phyloP scores from a whole-genome alignment of 495 filamentous ascomycete species.

The Aspergillus diversus region DNA sequence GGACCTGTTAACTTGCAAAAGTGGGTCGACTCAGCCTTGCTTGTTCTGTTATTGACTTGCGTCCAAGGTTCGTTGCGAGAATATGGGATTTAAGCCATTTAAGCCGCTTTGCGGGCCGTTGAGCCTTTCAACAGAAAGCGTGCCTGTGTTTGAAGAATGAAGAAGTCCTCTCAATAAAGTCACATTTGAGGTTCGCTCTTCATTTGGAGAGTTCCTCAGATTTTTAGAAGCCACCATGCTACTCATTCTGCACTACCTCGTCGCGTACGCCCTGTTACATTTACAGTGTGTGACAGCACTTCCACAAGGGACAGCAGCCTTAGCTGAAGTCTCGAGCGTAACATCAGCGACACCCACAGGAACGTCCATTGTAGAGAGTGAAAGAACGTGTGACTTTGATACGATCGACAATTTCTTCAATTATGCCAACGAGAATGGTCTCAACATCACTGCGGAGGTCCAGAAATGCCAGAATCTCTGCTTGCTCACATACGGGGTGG shows the following conservation, averaged over 20 bases:
- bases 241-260: constrained; percentile 5
- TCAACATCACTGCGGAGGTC: constrained; percentile 17
- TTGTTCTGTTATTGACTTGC: not conserved
- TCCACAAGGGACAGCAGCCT: not conserved
- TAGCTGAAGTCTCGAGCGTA: constrained; percentile 3
- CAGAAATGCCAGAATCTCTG: constrained; percentile 18
- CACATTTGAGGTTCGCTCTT: not conserved
- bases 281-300: constrained; percentile 9
- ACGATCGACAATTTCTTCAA: constrained; percentile 14
- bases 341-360: not conserved
- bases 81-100: not conserved
- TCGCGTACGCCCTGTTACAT: constrained; percentile 4
- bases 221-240: constrained; percentile 6
- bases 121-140: not conserved
- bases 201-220: not conserved
- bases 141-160: not conserved
- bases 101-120: not conserved
- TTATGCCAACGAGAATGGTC: constrained; percentile 11
- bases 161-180: not conserved
- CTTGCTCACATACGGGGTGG: constrained; percentile 14
- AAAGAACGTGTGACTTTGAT: constrained; percentile 13
- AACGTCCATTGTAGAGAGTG: not conserved
- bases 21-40: not conserved
- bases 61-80: not conserved
- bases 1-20: not conserved